These are phyloP conservation scores for Adiantum capillusveneris DNA, from an alignment of 75 land plant species.

Conservation along the genomic window DNA sequence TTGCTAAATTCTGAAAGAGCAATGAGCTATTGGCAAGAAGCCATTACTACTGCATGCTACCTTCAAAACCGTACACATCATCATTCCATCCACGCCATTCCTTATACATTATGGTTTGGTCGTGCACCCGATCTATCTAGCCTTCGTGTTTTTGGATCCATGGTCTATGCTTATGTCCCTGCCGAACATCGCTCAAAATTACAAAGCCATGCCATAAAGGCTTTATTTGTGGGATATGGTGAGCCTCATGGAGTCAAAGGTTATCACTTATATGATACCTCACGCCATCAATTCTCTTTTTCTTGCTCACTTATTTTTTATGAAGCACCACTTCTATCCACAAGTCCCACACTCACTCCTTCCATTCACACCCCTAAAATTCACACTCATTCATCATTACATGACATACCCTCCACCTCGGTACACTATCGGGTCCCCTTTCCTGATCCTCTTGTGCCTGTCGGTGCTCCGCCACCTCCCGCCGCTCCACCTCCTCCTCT, in stretches of 20 bases:
- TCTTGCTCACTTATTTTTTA: too few relatives aligned
- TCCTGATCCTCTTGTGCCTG: too few relatives aligned
- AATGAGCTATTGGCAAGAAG: constrained; percentile 16
- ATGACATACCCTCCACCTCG: too few relatives aligned
- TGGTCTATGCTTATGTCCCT: not conserved
- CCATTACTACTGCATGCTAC: constrained; percentile 3
- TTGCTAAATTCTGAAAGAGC: not conserved
- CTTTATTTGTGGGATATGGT: not conserved
- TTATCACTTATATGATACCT: not conserved
- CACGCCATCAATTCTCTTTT: not conserved
- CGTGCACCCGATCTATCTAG: not conserved
- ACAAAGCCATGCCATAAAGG: not conserved
- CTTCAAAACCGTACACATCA: constrained; percentile 10
- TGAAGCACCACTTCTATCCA: too few relatives aligned
- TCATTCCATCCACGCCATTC: too few relatives aligned
- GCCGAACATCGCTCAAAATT: not conserved
- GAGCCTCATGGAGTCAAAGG: not conserved
- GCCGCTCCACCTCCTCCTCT: too few relatives aligned
- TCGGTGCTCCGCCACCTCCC: too few relatives aligned
- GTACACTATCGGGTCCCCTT: too few relatives aligned
- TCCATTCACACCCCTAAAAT: too few relatives aligned
- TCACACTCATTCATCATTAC: too few relatives aligned
- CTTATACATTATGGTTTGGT: constrained; percentile 5
- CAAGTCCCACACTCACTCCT: too few relatives aligned
- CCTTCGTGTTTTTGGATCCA: not conserved